Evolutionary conservation across 1,139 yeast species (phyloP).

Genomic region (Candida mesenterica): DNA sequence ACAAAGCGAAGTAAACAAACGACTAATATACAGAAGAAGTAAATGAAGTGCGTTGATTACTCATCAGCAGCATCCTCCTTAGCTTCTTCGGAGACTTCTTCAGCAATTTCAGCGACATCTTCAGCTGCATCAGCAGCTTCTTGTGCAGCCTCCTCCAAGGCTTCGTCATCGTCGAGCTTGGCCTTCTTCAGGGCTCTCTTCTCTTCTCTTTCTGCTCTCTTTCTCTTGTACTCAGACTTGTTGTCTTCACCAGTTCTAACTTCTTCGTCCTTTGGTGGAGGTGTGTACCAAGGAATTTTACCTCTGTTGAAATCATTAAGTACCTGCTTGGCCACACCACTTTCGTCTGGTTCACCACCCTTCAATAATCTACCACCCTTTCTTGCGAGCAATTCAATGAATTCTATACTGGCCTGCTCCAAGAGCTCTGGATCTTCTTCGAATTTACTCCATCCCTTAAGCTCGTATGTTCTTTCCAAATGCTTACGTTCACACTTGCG

Average conservation of each 20-base stretch:
- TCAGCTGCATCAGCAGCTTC: slow-evolving; percentile 7
- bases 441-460: slow-evolving; percentile 77
- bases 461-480: slow-evolving; percentile 92
- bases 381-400: slow-evolving; percentile 86
- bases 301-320: slow-evolving; percentile 96
- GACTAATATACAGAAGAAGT: slow-evolving; percentile 1
- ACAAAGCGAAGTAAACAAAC: slow-evolving; percentile 2
- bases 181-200: slow-evolving; percentile 24
- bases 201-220: slow-evolving; percentile 45
- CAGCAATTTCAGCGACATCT: slow-evolving; percentile 2
- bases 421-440: slow-evolving; percentile 40
- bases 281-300: slow-evolving; percentile 95
- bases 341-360: slow-evolving; percentile 98
- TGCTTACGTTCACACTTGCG: slow-evolving; percentile 86
- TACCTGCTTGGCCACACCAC: slow-evolving; percentile 86
- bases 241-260: slow-evolving; percentile 55
- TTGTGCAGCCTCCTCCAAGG: slow-evolving; percentile 17
- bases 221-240: slow-evolving; percentile 52
- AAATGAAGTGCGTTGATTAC: neutral
- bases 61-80: neutral
- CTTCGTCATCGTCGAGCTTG: slow-evolving; percentile 23
- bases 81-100: neutral
- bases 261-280: slow-evolving; percentile 78
- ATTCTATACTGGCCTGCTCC: slow-evolving; percentile 66
- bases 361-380: slow-evolving; percentile 89